Evolutionary conservation across 371 early-diverging fungal genomes (phyloP), one percentile per base, ranked within the genome.

Genomic region (Smittium culicis): DNA sequence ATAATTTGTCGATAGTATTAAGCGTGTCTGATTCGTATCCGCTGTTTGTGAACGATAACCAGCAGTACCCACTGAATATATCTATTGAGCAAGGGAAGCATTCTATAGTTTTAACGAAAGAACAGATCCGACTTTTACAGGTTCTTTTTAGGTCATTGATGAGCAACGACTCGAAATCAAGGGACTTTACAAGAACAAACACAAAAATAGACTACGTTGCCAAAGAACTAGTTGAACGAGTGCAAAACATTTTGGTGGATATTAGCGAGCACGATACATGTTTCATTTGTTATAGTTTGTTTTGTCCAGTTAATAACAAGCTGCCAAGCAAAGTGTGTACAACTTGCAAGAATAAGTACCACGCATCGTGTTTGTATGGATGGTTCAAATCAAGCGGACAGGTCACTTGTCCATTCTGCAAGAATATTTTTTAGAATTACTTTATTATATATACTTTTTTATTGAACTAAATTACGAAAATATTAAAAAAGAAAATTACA

Each of bases 311-410:
- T 69, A 95, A 93, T 77, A 82, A 88, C 64, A 83, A 89, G n/a
- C 79, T 96, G 72, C 98, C 98, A 31, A 86, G 77, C 66, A 91
- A 92, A 76, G 84, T 86, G 57, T 98, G 98, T 80, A 82, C 83
- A 65, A 96, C 95, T 0, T 98, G 98, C 79, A 94, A 94, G 77
- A 87, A 96, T 79, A 82, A 85, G 69, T 98, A 93, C 85, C 98
- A 98, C 69, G 83, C 90, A 2, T 84, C 91, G 56, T 98, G 98
- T 77, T 75, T 97, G 62, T 94, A 86, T 81, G 94, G 89, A 85
- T 94, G 95, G 95, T 93, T 94, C 83, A 80, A 82, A 66, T 86
- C 92, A 2, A 88, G 89, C 64, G 88, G 85, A 76, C 91, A 93
- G 71, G 85, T 90, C 56, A 90, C 92, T 27, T 94, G 95, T 77